Evolutionary conservation across 257 asterid species (phyloP).

Genomic region (Buddleja alternifolia): DNA sequence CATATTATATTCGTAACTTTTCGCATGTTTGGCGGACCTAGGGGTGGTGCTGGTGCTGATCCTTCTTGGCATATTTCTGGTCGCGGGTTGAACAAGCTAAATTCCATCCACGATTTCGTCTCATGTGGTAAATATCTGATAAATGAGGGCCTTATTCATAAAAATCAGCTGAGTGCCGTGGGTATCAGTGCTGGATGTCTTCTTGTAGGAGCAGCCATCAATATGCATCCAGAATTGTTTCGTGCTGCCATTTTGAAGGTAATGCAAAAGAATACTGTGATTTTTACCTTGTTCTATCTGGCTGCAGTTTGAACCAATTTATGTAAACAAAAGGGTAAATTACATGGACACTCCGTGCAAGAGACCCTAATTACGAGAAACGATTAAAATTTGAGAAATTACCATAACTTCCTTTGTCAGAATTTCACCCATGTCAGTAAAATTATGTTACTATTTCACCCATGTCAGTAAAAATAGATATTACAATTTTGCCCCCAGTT

Average conservation of each 20-base stretch:
- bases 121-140: constrained; percentile 71
- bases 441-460: too few relatives aligned
- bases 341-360: too few relatives aligned
- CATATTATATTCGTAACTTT: constrained; percentile 4
- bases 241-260: constrained; percentile 88
- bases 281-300: not conserved
- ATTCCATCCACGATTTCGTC: constrained; percentile 71
- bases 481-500: too few relatives aligned
- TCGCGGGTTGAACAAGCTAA: constrained; percentile 70
- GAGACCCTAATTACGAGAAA: too few relatives aligned
- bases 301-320: not conserved
- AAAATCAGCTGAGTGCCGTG: constrained; percentile 59
- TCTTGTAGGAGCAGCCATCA: constrained; percentile 82
- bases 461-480: too few relatives aligned
- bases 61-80: constrained; percentile 81
- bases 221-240: constrained; percentile 73
- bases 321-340: too few relatives aligned
- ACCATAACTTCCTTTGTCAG: too few relatives aligned
- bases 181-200: constrained; percentile 89
- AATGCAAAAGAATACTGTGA: not conserved
- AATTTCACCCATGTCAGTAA: too few relatives aligned
- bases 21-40: constrained; percentile 29
- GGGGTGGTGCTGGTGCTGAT: constrained; percentile 86
- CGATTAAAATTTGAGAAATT: too few relatives aligned
- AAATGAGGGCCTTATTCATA: constrained; percentile 56